phyloP scores from a whole-genome alignment of 2,329 filamentous ascomycete species.

The Leptoxyphium fumago region DNA sequence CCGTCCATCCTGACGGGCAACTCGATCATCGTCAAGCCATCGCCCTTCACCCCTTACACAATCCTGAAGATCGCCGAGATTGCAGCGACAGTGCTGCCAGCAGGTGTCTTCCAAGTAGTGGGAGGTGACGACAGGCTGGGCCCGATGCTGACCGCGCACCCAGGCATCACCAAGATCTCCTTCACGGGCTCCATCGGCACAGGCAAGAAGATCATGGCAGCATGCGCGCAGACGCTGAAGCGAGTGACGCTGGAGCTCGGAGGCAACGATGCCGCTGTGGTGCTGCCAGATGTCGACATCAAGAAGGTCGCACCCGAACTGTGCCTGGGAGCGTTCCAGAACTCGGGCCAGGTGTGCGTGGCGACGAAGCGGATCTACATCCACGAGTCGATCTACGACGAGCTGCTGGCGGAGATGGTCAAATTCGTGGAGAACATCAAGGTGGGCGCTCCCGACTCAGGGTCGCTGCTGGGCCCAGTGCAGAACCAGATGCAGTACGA shows the following conservation, averaged over 20 bases:
- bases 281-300: slow-evolving; percentile 43
- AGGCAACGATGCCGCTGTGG: slow-evolving; percentile 47
- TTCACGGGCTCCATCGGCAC: slow-evolving; percentile 49
- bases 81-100: slow-evolving; percentile 42
- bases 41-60: slow-evolving; percentile 42
- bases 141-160: slow-evolving; percentile 43
- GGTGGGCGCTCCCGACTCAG: slow-evolving; percentile 25
- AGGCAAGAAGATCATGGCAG: slow-evolving; percentile 46
- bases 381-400: slow-evolving; percentile 37
- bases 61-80: slow-evolving; percentile 47
- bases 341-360: slow-evolving; percentile 43
- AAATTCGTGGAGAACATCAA: slow-evolving; percentile 30
- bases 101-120: slow-evolving; percentile 47
- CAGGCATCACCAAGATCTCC: slow-evolving; percentile 45
- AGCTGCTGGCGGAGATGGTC: slow-evolving; percentile 34
- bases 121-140: slow-evolving; percentile 47
- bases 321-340: slow-evolving; percentile 39
- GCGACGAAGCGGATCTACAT: slow-evolving; percentile 43
- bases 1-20: slow-evolving; percentile 40
- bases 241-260: slow-evolving; percentile 47
- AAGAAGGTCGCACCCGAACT: slow-evolving; percentile 34
- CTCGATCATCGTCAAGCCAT: slow-evolving; percentile 25
- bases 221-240: slow-evolving; percentile 43
- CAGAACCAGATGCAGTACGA: slow-evolving; percentile 45
- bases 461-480: slow-evolving; percentile 40